phyloP scores from a whole-genome alignment of 2,329 filamentous ascomycete species.

The Microascus cirrosus region DNA sequence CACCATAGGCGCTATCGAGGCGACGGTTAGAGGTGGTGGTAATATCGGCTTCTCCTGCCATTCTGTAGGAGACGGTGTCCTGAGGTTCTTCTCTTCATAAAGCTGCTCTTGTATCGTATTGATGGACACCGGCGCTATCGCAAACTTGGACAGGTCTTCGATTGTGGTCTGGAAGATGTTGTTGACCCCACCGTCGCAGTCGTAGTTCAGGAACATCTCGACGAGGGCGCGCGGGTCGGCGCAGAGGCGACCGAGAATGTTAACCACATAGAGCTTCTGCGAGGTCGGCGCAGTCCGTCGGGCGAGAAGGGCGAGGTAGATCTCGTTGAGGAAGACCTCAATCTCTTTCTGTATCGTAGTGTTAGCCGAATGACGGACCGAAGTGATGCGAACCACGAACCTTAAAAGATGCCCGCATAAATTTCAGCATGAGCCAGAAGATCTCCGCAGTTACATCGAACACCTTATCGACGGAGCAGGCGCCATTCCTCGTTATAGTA shows the following conservation, averaged over 20 bases:
- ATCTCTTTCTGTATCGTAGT: conserved; percentile 64
- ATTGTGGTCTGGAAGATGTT: conserved; percentile 96
- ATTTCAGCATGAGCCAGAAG: conserved; percentile 94
- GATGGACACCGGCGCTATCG: conserved; percentile 66
- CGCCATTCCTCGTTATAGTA: conserved; percentile 87
- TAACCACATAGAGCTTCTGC: conserved; percentile 88
- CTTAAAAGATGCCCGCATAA: conserved; percentile 90
- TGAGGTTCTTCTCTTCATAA: conserved; percentile 69
- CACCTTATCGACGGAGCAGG: conserved; percentile 81
- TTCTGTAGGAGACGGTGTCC: conserved; percentile 50
- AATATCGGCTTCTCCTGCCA: conserved; percentile 83
- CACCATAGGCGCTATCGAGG: conserved; percentile 52
- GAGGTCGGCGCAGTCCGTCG: conserved; percentile 75
- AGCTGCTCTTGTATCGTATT: conserved; percentile 70
- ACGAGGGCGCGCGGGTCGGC: conserved; percentile 81
- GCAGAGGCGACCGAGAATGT: conserved; percentile 72
- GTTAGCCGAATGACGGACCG: conserved; percentile 13
- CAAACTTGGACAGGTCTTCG: conserved; percentile 83
- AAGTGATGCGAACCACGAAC: conserved; percentile 23
- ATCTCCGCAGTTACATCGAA: conserved; percentile 96
- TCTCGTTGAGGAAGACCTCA: conserved; percentile 95
- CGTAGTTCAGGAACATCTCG: conserved; percentile 95
- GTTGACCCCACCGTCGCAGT: conserved; percentile 89
- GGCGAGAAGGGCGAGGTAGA: conserved; percentile 86
- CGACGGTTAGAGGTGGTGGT: conserved; percentile 75